These are phyloP conservation scores for Fusarium bactridioides DNA, from an alignment of 2,329 filamentous ascomycete genomes.

Conservation along the genomic window DNA sequence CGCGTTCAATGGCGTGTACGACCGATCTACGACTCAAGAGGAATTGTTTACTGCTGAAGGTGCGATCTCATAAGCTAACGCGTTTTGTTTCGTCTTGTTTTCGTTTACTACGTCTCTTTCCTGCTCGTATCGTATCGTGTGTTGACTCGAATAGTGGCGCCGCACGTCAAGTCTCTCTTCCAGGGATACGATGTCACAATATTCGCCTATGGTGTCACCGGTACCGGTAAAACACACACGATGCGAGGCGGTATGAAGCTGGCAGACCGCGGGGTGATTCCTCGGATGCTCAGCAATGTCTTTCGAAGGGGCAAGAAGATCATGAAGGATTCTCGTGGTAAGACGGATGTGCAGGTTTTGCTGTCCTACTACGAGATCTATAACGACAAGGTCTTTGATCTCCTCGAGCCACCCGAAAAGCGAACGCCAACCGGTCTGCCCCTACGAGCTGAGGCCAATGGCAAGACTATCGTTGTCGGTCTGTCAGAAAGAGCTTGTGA, in stretches of 20 bases:
- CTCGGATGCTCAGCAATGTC: slow-evolving; percentile 82
- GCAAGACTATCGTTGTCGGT: slow-evolving; percentile 87
- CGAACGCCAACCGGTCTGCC: slow-evolving; percentile 82
- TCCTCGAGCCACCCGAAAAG: slow-evolving; percentile 88
- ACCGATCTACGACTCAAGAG: slow-evolving; percentile 80
- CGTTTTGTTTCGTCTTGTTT: neutral
- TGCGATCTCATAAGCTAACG: slow-evolving; percentile 50
- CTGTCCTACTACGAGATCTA: slow-evolving; percentile 97
- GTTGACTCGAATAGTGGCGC: slow-evolving; percentile 69
- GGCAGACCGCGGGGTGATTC: slow-evolving; percentile 87
- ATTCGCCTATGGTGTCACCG: slow-evolving; percentile 93
- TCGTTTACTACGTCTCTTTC: neutral
- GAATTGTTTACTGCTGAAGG: slow-evolving; percentile 89
- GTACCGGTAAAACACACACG: slow-evolving; percentile 94
- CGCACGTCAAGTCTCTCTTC: slow-evolving; percentile 91
- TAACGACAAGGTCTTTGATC: slow-evolving; percentile 92
- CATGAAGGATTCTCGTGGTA: slow-evolving; percentile 76
- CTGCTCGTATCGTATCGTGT: slow-evolving; percentile 18
- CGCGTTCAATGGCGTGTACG: slow-evolving; percentile 93
- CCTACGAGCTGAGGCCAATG: slow-evolving; percentile 84
- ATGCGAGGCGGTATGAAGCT: slow-evolving; percentile 92
- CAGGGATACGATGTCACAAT: slow-evolving; percentile 87
- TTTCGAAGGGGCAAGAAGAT: slow-evolving; percentile 88
- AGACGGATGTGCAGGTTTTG: slow-evolving; percentile 75
- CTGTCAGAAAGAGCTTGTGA: slow-evolving; percentile 83